These are phyloP conservation scores for Margaritispora aquatica DNA, from an alignment of 495 filamentous ascomycete genomes.

Conservation along the genomic window DNA sequence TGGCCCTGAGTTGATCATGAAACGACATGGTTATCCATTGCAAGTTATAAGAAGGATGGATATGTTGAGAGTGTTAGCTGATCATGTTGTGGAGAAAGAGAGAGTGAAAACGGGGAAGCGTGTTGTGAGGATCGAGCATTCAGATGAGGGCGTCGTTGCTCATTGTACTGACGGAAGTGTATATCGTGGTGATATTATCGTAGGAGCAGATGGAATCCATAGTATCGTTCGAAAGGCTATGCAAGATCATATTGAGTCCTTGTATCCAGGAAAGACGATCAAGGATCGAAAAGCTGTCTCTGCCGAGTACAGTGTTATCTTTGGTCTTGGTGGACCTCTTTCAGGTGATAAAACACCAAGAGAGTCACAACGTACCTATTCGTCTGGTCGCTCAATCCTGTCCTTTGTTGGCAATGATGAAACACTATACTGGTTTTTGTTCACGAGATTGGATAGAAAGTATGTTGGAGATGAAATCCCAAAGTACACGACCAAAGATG, in stretches of 20 bases:
- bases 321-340: background rate
- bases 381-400: background rate
- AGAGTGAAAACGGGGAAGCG: conserved; percentile 28
- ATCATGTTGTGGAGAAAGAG: conserved; percentile 27
- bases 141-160: conserved; percentile 9
- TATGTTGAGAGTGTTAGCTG: conserved; percentile 30
- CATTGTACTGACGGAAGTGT: conserved; percentile 26
- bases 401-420: background rate
- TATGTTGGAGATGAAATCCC: conserved; percentile 31
- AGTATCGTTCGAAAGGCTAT: conserved; percentile 19
- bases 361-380: background rate
- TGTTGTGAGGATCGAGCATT: conserved; percentile 21
- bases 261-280: background rate
- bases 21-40: conserved; percentile 29
- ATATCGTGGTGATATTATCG: conserved; percentile 37
- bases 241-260: conserved; percentile 1
- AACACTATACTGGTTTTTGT: background rate
- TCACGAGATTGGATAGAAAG: conserved; percentile 30
- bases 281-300: background rate
- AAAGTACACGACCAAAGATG: conserved; percentile 34
- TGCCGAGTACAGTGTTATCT: conserved; percentile 3
- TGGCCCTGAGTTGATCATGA: background rate
- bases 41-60: conserved; percentile 29
- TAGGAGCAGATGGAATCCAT: conserved; percentile 46
- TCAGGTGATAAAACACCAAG: background rate